Evolutionary conservation across 768 basidiomycete species (phyloP), one percentile per base, ranked within the genome.

Genomic region (Phanerochaete carnosa): DNA sequence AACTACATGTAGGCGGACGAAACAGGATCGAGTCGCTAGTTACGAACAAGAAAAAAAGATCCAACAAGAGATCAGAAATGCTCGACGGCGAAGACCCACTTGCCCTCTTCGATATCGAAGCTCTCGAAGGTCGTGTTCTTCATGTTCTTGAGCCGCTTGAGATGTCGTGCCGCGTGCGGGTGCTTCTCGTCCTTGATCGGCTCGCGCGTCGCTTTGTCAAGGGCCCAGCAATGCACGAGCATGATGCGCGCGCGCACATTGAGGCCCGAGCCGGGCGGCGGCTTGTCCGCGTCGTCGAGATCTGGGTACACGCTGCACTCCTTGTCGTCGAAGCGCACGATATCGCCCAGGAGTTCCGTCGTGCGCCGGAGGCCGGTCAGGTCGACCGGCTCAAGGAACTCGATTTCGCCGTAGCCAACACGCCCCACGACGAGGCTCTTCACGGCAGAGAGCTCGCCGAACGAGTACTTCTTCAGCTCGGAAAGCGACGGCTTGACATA

Each of bases 301-400:
- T 96, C 95, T 0, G 94, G 93, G 73, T 99, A 98, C 37, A 98
- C 95, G 51, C 86, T 89, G 69, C 93, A 92, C 72, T 95, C 94
- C 79, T 91, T 92, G 72, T 94, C 88, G 61, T 92, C 89, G 71
- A 99, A 95, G 49, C 88, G 81, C 26, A 98, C 84, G 60, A 94
- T 82, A 59, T 88, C 86, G n/a, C 95, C 96, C 4, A 94, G 79
- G 32, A 99, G 83, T 39, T 88, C 86, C 7, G 86, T 84, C 39
- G 98, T 81, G 69, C 88, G 89, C 16, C 86, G 77, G 51, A 96
- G 77, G 25, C 89, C 87, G 26, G 95, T 97, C 59, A 99, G 83
- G 70, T 98, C 94, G 33, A 92, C 75, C 64, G 90, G 78, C 75
- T 92, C 79, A 73, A 83, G 77, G 87, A 96, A 83, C 72, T 83